A percentile compares a stretch with the other conserved stretches of the same genome.
These are phyloP conservation scores for Zhuliangozyma parablackwelliae DNA, from an alignment of 1,139 yeast genomes.

Conservation along the genomic window DNA sequence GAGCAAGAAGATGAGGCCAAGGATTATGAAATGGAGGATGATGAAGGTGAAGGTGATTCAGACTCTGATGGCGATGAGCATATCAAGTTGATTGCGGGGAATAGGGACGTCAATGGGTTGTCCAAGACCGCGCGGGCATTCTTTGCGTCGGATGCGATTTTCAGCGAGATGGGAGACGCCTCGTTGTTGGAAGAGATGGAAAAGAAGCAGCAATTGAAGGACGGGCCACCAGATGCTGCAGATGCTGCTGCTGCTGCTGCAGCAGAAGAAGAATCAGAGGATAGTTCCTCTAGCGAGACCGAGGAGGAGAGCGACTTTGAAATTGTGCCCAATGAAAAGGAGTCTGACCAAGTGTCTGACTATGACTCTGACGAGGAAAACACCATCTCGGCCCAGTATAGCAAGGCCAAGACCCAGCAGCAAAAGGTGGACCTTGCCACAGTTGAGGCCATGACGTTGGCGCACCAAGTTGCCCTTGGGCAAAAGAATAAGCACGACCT, in stretches of 20 bases:
- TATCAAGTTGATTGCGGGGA: constrained; percentile 57
- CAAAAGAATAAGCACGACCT: constrained; percentile 79
- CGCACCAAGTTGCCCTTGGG: constrained; percentile 91
- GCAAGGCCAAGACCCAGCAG: constrained; percentile 44
- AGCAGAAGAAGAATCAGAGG: too few relatives aligned
- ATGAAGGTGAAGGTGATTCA: constrained; percentile 48
- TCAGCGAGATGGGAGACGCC: constrained; percentile 57
- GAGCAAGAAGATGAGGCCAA: constrained; percentile 37
- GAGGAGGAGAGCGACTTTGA: constrained; percentile 46
- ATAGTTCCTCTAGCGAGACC: constrained; percentile 10
- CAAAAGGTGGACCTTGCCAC: constrained; percentile 79
- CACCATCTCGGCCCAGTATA: constrained; percentile 27
- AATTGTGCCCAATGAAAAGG: constrained; percentile 47
- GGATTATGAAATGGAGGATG: constrained; percentile 43
- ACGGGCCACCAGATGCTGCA: constrained; percentile 5
- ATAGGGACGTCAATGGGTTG: constrained; percentile 49
- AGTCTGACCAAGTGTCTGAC: constrained; percentile 32
- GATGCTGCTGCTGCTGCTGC: not conserved
- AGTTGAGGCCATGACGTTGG: constrained; percentile 96
- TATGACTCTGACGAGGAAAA: constrained; percentile 45
- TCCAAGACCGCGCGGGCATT: constrained; percentile 72
- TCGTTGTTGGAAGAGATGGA: constrained; percentile 27
- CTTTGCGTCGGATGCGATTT: constrained; percentile 72
- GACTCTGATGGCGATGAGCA: constrained; percentile 75
- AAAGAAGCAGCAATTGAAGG: constrained; percentile 6